Evolutionary conservation across 805 yeast genomes (phyloP).

Genomic region (Sugiyamaella marilandica): DNA sequence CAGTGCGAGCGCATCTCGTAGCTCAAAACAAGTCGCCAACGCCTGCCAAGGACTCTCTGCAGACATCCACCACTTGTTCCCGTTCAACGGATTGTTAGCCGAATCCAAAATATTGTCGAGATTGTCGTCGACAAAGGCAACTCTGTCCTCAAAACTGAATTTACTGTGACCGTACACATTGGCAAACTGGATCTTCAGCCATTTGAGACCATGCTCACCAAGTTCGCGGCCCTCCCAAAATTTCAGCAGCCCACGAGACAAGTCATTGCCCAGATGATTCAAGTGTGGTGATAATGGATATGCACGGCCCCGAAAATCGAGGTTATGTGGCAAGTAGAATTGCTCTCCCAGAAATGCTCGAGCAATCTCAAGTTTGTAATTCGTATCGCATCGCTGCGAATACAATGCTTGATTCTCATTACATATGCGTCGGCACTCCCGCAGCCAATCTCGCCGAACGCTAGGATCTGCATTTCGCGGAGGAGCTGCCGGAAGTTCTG

Average conservation of each 20-base stretch:
- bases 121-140: conserved; percentile 44
- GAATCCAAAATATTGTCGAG: conserved; percentile 40
- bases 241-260: conserved; percentile 52
- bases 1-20: conserved; percentile 44
- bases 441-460: conserved; percentile 63
- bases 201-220: conserved; percentile 48
- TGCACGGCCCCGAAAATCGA: conserved; percentile 62
- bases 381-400: conserved; percentile 89
- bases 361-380: conserved; percentile 92
- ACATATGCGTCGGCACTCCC: conserved; percentile 50
- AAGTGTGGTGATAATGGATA: conserved; percentile 61
- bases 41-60: conserved; percentile 65
- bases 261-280: conserved; percentile 58
- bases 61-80: conserved; percentile 51
- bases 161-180: conserved; percentile 56
- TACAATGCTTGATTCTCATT: conserved; percentile 62
- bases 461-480: conserved; percentile 65
- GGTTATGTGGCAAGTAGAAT: conserved; percentile 58
- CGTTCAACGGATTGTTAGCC: conserved; percentile 45
- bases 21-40: conserved; percentile 51
- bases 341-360: conserved; percentile 73
- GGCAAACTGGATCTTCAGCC: conserved; percentile 62
- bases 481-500: conserved; percentile 55
- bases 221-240: conserved; percentile 57
- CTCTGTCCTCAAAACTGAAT: conserved; percentile 48